Base-by-base conservation (phyloP, 169 alveolate species). In the Plasmodium gonderi region DNA sequence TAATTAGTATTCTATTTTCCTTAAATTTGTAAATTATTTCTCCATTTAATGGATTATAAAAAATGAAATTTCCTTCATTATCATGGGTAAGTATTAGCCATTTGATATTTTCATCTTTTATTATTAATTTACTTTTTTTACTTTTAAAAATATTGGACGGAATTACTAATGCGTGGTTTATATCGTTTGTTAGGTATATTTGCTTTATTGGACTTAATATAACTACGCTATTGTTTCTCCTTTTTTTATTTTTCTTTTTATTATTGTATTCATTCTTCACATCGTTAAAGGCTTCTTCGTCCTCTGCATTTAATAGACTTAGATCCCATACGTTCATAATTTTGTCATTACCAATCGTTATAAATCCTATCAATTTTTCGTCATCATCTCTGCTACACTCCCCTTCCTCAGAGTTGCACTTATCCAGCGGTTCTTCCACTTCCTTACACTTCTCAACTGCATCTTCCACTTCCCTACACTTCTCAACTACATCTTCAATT, bases 41-140 rank as follows among this genome's bases (percentile, higher is more conserved):
- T 77, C 82, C 94, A 31, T 77, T 67, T 64, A 89, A 5, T 14
- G 94, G 94, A 36, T 89, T 89, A 40, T 89, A 89, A 76, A 89
- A 64, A 76, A 77, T 64, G 47, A 89, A 17, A 40, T 76, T 67
- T 42, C 94, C 94, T 12, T 47, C 26, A 33, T 17, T 40, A 33
- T 89, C 90, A 77, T 89, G 94, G 6, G 90, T 78, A 47, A 89
- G 47, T 49, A 89, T 89, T 77, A 89, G 26, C 94, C 94, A 89
- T 89, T 89, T 89, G 26, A 89, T 38, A 77, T 89, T 89, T 60
- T 89, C 90, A 77, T 89, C 90, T 11, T 77, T 45, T 77, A 78
- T 77, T 29, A 29, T 78, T 64, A 89, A n/a, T 79, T 78, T 76
- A 17, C 90, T 76, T 89, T 60, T 89, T 64, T 83, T 38, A 23